These are phyloP conservation scores for Podaxis sp. DNA, from an alignment of 768 basidiomycete genomes.

Conservation along the genomic window DNA sequence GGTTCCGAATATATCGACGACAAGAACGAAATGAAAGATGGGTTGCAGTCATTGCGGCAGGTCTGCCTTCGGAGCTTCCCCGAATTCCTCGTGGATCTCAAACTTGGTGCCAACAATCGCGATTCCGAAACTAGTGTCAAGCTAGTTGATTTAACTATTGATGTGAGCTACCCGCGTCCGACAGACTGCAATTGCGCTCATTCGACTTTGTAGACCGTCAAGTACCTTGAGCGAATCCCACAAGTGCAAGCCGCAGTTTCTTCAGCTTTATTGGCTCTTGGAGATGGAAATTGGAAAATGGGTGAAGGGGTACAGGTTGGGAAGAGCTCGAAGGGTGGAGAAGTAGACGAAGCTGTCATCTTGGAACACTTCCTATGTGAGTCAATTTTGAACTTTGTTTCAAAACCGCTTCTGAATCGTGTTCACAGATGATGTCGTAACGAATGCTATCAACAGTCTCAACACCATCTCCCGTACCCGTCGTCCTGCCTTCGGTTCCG, in stretches of 20 bases:
- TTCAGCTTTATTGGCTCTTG: slow-evolving; percentile 62
- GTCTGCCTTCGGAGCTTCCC: slow-evolving; percentile 81
- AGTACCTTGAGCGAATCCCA: slow-evolving; percentile 67
- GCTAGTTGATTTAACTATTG: slow-evolving; percentile 55
- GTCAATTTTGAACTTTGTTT: slow-evolving; percentile 22
- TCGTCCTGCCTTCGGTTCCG: slow-evolving; percentile 64
- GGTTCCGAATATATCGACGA: slow-evolving; percentile 39
- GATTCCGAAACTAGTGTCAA: slow-evolving; percentile 61
- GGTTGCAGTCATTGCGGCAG: slow-evolving; percentile 55
- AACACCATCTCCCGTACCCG: slow-evolving; percentile 56
- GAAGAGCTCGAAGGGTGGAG: slow-evolving; percentile 32
- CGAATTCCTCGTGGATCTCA: slow-evolving; percentile 77
- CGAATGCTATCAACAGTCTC: slow-evolving; percentile 55
- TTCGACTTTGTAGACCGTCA: slow-evolving; percentile 44
- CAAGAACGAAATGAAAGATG: slow-evolving; percentile 70
- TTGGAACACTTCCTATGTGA: slow-evolving; percentile 74
- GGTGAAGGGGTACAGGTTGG: slow-evolving; percentile 30
- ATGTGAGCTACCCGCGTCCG: slow-evolving; percentile 18
- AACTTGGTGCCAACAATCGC: slow-evolving; percentile 52
- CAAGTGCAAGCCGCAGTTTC: slow-evolving; percentile 66
- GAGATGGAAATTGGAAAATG: slow-evolving; percentile 92
- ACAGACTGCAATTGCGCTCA: slow-evolving; percentile 1
- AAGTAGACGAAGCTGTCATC: slow-evolving; percentile 53
- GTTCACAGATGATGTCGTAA: slow-evolving; percentile 66
- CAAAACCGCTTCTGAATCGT: neutral